Evolutionary conservation across 1,284 basidiomycete genomes (phyloP).

Genomic region (Phellopilus nigrolimitatus): DNA sequence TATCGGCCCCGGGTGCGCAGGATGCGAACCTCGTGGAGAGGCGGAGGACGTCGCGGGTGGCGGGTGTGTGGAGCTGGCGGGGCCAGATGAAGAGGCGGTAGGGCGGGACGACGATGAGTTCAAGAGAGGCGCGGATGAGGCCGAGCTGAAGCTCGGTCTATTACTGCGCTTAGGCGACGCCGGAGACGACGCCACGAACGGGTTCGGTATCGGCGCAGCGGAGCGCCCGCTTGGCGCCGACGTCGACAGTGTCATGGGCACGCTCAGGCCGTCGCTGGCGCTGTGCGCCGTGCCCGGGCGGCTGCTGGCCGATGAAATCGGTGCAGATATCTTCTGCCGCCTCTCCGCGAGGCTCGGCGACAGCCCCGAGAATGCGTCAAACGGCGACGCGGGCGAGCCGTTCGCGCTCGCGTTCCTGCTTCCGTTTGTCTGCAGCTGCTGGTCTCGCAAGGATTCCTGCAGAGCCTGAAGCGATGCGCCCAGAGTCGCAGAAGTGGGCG

Average conservation of each 20-base stretch:
- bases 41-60: slow-evolving; percentile 1
- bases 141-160: not conserved
- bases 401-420: not conserved
- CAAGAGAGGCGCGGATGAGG: not conserved
- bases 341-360: slow-evolving; percentile 9
- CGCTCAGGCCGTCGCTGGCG: not conserved
- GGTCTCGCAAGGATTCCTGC: slow-evolving; percentile 1
- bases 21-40: slow-evolving; percentile 32
- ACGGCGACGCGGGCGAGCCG: slow-evolving; percentile 5
- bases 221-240: too few species aligned
- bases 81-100: not conserved
- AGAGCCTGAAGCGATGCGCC: not conserved
- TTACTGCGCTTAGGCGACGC: not conserved
- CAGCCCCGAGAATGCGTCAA: not conserved
- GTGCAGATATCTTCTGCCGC: slow-evolving; percentile 7
- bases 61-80: not conserved
- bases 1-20: slow-evolving; percentile 66
- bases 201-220: too few species aligned
- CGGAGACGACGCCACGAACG: not conserved
- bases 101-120: not conserved
- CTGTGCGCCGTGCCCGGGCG: slow-evolving; percentile 8
- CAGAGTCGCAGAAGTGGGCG: too few species aligned
- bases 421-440: not conserved
- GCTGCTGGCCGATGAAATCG: slow-evolving; percentile 3
- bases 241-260: not conserved